Conservation (phyloP, 108 stramenopile species). For the Skeletonema menzelii region DNA sequence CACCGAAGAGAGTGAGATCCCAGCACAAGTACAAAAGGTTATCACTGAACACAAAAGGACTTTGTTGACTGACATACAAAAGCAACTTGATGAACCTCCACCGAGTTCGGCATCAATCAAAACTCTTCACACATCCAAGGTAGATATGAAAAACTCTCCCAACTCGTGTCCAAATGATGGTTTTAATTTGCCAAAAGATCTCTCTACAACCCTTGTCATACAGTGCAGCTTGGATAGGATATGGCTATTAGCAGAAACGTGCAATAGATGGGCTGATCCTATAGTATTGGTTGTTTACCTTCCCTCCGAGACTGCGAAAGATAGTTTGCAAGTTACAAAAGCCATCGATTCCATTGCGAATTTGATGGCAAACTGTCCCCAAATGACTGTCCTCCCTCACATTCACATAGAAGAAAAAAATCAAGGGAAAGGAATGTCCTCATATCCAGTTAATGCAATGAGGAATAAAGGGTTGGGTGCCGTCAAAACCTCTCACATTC, state of each 20-base stretch:
- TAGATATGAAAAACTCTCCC: constrained; percentile 19
- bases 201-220: constrained; percentile 57
- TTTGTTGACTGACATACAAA: constrained; percentile 28
- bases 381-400: constrained; percentile 57
- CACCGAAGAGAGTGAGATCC: background rate
- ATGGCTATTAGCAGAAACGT: constrained; percentile 76
- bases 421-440: constrained; percentile 7
- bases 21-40: background rate
- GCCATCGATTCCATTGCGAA: constrained; percentile 30
- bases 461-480: constrained; percentile 85
- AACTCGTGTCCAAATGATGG: constrained; percentile 43
- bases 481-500: constrained; percentile 84
- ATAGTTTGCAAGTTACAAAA: constrained; percentile 4
- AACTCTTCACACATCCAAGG: constrained; percentile 25
- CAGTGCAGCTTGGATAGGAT: constrained; percentile 74
- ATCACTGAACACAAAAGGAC: background rate
- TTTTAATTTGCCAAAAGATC: constrained; percentile 12
- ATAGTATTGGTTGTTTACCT: constrained; percentile 73
- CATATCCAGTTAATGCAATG: constrained; percentile 91
- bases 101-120: constrained; percentile 5
- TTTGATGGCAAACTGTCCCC: constrained; percentile 50
- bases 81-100: constrained; percentile 20
- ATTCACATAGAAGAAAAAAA: constrained; percentile 21
- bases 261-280: constrained; percentile 71
- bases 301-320: constrained; percentile 15